Evolutionary conservation across 352 stramenopile genomes (phyloP), one percentile per base, ranked within the genome.

Genomic region (Pythium sukuiense): DNA sequence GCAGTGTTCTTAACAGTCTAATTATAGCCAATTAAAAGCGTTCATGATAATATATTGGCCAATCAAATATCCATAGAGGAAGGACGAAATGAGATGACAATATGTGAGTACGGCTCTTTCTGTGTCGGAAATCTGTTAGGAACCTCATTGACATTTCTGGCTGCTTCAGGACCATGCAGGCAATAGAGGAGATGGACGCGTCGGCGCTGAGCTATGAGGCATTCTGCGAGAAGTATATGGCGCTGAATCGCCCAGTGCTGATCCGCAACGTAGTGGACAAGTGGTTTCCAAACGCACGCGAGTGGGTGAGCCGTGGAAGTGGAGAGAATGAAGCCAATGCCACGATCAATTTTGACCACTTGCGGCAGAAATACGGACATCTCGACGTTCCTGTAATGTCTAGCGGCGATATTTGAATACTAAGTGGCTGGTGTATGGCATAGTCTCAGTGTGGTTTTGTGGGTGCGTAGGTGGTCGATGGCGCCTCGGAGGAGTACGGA

Each of bases 161-260:
- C 32, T 9, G 0, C 32, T 35, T 35, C 5, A 35, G 32, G 32
- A 9, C 8, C 32, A 29, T 24, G 41, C 49, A 43, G 16, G 29
- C 52, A 32, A 90, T 93, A 65, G 78, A 92, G 60, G 60, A 75
- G 24, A 74, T 87, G 61, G 81, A 93, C 59, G 81, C 81, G 2
- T 57, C 61, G 5, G 65, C 63, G 60, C 68, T 94, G 46, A 75
- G 67, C 54, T 96, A 96, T 59, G 76, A 77, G 16, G 80, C 65
- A 33, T 94, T 96, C 69, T 94, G 85, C 69, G 60, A 65, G 49
- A 73, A 60, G n/a, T 96, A 89, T 69, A 88, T 94, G 76, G 72
- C 71, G 29, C 59, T 54, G 7, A 96, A 94, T 61, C 71, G 70
- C 11, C 87, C 87, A 8, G 82, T 96, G 33, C 70, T 89, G 37